A percentile compares a stretch with the other conserved stretches of the same genome.
Conservation (phyloP, 331 rosid species). For the Stylosanthes scabra region DNA sequence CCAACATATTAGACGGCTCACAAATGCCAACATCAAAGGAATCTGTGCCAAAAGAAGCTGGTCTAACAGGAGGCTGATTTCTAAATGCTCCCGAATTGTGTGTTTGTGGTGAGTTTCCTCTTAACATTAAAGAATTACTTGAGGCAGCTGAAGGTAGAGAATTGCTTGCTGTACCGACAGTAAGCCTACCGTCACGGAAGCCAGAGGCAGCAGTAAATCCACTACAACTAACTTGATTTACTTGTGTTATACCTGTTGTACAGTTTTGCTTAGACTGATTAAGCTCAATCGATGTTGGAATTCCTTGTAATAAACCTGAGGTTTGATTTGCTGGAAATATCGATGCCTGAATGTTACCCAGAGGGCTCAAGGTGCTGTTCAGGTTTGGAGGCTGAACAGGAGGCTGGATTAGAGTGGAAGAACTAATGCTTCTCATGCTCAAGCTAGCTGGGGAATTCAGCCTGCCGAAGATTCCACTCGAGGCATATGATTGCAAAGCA, state of each 20-base stretch:
- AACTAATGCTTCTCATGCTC: constrained; percentile 61
- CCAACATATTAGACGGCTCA: constrained; percentile 58
- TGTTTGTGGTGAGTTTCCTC: constrained; percentile 55
- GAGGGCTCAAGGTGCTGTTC: constrained; percentile 47
- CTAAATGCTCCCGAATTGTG: constrained; percentile 51
- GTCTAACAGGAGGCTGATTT: constrained; percentile 58
- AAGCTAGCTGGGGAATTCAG: constrained; percentile 68
- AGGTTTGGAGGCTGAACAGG: constrained; percentile 60
- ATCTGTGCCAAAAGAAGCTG: constrained; percentile 45
- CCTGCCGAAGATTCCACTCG: constrained; percentile 61
- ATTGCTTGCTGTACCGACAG: constrained; percentile 49
- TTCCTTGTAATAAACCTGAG: constrained; percentile 53
- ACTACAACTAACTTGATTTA: constrained; percentile 50
- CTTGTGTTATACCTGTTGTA: constrained; percentile 47
- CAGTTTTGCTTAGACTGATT: constrained; percentile 60
- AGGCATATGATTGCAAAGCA: constrained; percentile 55
- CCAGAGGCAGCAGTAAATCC: constrained; percentile 52
- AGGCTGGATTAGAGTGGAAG: constrained; percentile 59
- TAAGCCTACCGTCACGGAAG: constrained; percentile 50
- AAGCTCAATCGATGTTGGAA: constrained; percentile 57
- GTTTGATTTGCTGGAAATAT: constrained; percentile 58
- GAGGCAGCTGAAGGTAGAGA: constrained; percentile 46
- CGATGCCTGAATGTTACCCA: constrained; percentile 53
- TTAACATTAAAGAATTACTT: constrained; percentile 52
- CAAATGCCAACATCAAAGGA: constrained; percentile 42